Base-by-base conservation (phyloP, 2,329 filamentous ascomycete species). In the Thielaviopsis populi region DNA sequence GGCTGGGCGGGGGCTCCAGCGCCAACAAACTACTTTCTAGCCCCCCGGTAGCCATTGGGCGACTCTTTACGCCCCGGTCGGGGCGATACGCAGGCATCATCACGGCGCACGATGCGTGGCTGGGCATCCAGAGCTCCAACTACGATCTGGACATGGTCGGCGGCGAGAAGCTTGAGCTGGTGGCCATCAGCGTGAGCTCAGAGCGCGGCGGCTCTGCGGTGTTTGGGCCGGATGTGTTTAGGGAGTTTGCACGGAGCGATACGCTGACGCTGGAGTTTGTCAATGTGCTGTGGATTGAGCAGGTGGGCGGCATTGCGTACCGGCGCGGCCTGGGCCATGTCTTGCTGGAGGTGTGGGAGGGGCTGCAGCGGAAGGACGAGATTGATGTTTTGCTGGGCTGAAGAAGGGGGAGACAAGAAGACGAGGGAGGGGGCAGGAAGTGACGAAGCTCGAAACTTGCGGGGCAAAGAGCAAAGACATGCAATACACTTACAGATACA, bases 221-320 rank as follows among this genome's bases (percentile, higher is more conserved):
- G 1, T 76, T 76, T 46, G 73, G 73, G 15, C 66, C 70, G 22
- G 75, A 76, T 15, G 70, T 70, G 19, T 77, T 76, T 63, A 71
- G 73, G 48, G 75, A 76, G 65, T 71, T 74, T 27, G 50, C 24
- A n/a, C 42, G 53, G 2, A 75, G 78, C 62, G 75, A 75, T 40
- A 70, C 72, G 37, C 69, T 79, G 40, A 70, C 72, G 40, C 69
- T 79, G 33, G 75, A 79, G 64, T 74, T 78, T 68, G 74, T 78
- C 19, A 78, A 78, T 33, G 76, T 78, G 46, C 67, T 78, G 40
- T 78, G 76, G 76, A 73, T 78, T 19, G 76, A 78, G 70, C 70
- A 75, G 27, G 76, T 78, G 22, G 75, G 75, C 10, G 75, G 72
- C 17, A 70, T 78, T 63, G 72, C 72, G 6, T 77, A 74, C 65